A percentile compares a stretch with the other conserved stretches of the same genome.
phyloP scores from a whole-genome alignment of 345 rosid species.

The Brassica cretica region DNA sequence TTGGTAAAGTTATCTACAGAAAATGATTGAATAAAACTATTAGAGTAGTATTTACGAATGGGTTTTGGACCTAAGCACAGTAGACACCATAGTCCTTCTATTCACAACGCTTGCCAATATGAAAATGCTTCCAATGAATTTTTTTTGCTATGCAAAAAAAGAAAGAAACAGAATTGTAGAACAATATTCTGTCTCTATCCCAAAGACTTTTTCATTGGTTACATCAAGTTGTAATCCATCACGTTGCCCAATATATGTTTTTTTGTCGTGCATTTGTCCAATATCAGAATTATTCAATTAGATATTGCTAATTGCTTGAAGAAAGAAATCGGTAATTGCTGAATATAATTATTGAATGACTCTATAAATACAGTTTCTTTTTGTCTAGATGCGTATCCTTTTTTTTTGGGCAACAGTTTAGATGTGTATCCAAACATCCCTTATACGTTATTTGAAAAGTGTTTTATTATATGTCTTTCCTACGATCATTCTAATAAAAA shows the following conservation, averaged over 20 bases:
- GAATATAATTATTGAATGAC: background rate
- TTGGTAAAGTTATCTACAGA: conserved; percentile 16
- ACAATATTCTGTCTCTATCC: conserved; percentile 2
- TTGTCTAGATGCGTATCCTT: background rate
- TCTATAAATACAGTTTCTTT: background rate
- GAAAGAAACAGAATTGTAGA: background rate
- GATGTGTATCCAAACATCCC: too few relatives aligned
- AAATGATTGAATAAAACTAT: background rate
- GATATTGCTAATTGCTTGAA: background rate
- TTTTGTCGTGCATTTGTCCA: background rate
- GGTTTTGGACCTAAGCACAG: conserved; percentile 26
- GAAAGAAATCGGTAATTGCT: background rate
- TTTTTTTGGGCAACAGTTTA: too few relatives aligned
- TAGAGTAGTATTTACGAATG: background rate
- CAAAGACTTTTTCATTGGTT: background rate
- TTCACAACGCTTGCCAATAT: background rate
- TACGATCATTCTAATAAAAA: too few relatives aligned
- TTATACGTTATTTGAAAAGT: too few relatives aligned
- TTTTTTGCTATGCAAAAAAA: background rate
- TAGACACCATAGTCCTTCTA: conserved; percentile 23
- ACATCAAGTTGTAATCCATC: background rate
- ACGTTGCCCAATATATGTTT: background rate
- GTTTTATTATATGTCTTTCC: too few relatives aligned
- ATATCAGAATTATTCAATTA: background rate
- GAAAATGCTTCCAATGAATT: conserved; percentile 11